Percentiles rank a stretch among this genome's conserved stretches.
Evolutionary conservation across 208 protist genomes (phyloP).

Genomic region (Trypanosoma rangeli): DNA sequence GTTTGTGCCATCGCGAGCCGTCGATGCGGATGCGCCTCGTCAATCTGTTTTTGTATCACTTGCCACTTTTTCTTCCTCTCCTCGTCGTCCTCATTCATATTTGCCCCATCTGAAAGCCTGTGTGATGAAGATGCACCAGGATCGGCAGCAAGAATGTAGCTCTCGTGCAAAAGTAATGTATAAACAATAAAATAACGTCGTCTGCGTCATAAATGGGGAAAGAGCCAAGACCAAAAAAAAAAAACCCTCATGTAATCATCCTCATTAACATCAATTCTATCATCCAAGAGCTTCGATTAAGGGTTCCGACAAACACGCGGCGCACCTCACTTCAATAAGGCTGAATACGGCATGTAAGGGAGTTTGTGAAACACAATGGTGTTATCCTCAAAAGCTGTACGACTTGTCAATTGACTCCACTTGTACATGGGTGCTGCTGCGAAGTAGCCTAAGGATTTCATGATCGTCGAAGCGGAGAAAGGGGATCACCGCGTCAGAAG

Average conservation of each 20-base stretch:
- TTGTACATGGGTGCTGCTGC: too few species aligned
- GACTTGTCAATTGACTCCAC: background rate
- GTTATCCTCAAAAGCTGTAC: background rate
- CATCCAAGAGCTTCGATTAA: background rate
- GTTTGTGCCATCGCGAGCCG: background rate
- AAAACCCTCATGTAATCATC: slow-evolving; percentile 13
- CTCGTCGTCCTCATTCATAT: background rate
- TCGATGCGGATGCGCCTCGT: background rate
- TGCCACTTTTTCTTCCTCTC: background rate
- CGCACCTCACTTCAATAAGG: background rate
- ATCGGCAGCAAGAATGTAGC: background rate
- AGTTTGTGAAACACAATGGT: background rate
- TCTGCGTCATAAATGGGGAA: slow-evolving; percentile 9
- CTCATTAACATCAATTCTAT: background rate
- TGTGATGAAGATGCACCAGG: background rate
- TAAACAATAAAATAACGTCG: slow-evolving; percentile 1
- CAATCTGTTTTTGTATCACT: background rate
- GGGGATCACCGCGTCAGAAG: background rate
- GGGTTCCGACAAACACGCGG: background rate
- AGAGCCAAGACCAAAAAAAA: slow-evolving; percentile 15
- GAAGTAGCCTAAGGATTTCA: background rate
- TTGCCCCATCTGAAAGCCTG: background rate
- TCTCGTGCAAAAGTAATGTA: background rate
- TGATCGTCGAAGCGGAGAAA: background rate
- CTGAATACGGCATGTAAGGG: background rate